These are phyloP conservation scores for Gyrodon lividus DNA, from an alignment of 768 basidiomycete genomes.

Conservation along the genomic window DNA sequence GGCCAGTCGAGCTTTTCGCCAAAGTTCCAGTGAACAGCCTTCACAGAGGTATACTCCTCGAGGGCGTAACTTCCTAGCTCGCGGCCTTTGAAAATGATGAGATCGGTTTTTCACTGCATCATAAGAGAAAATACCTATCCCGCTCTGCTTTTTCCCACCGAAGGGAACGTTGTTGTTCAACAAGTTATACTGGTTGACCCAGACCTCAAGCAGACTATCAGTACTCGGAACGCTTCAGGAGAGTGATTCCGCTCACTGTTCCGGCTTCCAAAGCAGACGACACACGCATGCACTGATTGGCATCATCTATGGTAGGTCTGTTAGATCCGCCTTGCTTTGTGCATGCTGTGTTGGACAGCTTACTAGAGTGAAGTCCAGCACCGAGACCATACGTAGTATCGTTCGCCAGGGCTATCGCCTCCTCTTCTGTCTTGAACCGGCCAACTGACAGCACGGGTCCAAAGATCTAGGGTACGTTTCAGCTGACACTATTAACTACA, in stretches of 20 bases:
- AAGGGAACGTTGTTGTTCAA: constrained; percentile 90
- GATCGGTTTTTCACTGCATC: constrained; percentile 4
- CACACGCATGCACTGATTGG: constrained; percentile 86
- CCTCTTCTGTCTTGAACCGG: constrained; percentile 83
- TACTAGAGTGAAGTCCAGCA: constrained; percentile 87
- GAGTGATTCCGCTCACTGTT: constrained; percentile 51
- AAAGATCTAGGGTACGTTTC: constrained; percentile 64
- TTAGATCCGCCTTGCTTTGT: neutral
- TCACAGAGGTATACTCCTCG: constrained; percentile 80
- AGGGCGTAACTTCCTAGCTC: constrained; percentile 86
- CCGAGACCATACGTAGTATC: constrained; percentile 89
- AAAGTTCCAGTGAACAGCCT: constrained; percentile 86
- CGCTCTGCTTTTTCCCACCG: constrained; percentile 93
- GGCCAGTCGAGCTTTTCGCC: constrained; percentile 82
- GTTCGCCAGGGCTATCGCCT: constrained; percentile 83
- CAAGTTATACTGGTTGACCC: constrained; percentile 89
- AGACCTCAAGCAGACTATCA: constrained; percentile 51
- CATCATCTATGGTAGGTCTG: constrained; percentile 53
- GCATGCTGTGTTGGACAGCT: constrained; percentile 22
- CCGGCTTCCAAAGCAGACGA: constrained; percentile 85
- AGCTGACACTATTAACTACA: constrained; percentile 6
- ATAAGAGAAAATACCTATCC: constrained; percentile 53
- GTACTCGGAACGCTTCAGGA: neutral
- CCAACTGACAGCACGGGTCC: constrained; percentile 88
- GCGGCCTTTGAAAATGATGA: constrained; percentile 53